Evolutionary conservation across 2,329 filamentous ascomycete genomes (phyloP).

Genomic region (Botrytis sinoallii): DNA sequence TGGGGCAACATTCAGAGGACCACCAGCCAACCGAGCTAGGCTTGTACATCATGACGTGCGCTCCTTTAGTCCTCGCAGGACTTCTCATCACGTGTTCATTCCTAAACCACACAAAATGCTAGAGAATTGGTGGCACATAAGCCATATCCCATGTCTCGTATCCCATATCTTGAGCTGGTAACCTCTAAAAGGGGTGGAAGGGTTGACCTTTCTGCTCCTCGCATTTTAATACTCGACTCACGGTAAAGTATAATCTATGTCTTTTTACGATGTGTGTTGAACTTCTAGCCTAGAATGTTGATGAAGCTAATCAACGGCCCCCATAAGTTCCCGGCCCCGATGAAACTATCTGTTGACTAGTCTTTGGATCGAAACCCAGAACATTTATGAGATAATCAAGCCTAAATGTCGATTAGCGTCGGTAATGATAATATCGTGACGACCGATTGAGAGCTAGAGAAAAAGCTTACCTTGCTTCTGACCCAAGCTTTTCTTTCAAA

Average conservation of each 20-base stretch:
- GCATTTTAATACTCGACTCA: neutral
- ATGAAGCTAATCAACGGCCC: conserved; percentile 22
- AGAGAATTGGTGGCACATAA: neutral
- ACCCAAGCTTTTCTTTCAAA: conserved; percentile 64
- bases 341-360: conserved; percentile 30
- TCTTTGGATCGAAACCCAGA: conserved; percentile 45
- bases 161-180: neutral
- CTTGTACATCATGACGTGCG: neutral
- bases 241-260: neutral
- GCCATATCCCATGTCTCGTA: neutral
- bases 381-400: conserved; percentile 62
- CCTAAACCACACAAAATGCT: neutral
- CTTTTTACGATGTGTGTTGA: neutral
- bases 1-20: neutral
- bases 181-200: neutral
- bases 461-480: conserved; percentile 71
- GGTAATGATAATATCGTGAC: neutral
- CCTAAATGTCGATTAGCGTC: conserved; percentile 40
- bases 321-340: conserved; percentile 22
- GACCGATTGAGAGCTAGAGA: conserved; percentile 16
- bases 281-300: neutral
- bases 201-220: neutral
- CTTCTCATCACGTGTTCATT: conserved; percentile 1
- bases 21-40: neutral
- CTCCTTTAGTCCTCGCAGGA: neutral